phyloP scores from a whole-genome alignment of 2,329 filamentous ascomycete species.

The Pseudogymnoascus sp. region DNA sequence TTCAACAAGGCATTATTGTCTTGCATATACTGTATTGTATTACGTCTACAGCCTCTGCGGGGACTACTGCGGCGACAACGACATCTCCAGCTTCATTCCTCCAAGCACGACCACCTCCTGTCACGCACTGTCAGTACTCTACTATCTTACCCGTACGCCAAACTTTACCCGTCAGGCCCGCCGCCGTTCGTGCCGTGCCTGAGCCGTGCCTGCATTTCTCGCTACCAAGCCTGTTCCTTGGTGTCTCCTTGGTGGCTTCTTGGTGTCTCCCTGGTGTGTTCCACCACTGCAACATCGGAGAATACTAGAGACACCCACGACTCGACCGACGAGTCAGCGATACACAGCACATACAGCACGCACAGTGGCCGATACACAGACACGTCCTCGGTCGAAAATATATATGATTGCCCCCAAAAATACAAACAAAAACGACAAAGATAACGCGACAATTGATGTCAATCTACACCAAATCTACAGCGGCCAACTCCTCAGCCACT shows the following conservation, averaged over 20 bases:
- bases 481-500: not conserved
- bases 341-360: not conserved
- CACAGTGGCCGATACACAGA: not conserved
- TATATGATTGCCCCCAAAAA: not conserved
- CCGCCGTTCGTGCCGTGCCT: slow-evolving; percentile 4
- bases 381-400: not conserved
- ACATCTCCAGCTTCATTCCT: not conserved
- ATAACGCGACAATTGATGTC: not conserved
- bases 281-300: slow-evolving; percentile 5
- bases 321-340: not conserved
- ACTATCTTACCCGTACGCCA: not conserved
- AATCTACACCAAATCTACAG: not conserved
- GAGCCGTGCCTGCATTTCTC: not conserved
- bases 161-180: not conserved
- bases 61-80: no score
- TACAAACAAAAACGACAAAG: not conserved
- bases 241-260: not conserved
- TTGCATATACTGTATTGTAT: not conserved
- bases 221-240: not conserved
- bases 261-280: not conserved
- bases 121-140: not conserved
- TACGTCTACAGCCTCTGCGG: no score
- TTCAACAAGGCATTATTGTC: not conserved
- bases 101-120: not conserved
- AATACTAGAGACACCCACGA: not conserved